Evolutionary conservation across 2,329 filamentous ascomycete genomes (phyloP), one percentile per base, ranked within the genome.

Genomic region (Penicillium decumbens): DNA sequence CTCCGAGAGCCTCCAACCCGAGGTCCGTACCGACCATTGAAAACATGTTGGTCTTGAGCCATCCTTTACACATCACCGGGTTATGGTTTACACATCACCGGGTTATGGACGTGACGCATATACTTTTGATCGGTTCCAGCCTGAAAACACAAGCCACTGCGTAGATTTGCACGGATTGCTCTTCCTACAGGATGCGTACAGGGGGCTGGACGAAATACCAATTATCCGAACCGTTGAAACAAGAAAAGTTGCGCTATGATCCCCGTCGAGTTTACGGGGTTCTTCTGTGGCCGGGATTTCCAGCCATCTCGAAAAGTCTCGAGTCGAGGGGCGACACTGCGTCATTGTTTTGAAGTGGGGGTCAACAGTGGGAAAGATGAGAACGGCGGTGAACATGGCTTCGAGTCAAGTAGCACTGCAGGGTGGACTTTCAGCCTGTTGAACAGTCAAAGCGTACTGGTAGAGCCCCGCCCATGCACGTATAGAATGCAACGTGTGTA

Each of bases 11-110:
- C 46, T 43, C 45, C 39, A 38, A 49, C 51, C 38, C n/a, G 25
- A 30, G 38, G 39, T 29, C 28, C 35, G 49, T 51, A 44, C 44
- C 30, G 28, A 29, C 28, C 28, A 13, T 13, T 10, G 2, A 3
- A 9, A 20, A 18, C 20, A 23, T 23, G 24, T 47, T n/a, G 38
- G 18, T 45, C 18, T 45, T 23, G 29, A 49, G 45, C 51, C 58
- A 60, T 56, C 43, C 24, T 33, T 37, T 48, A 44, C 29, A 35
- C 35, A 59, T 59, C 56, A 60, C 54, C 54, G 56, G 58, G 54
- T 46, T 47, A 12, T 12, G 6, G 30, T 33, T 37, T 48, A 44
- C 29, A 35, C 35, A 59, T 59, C 56, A 60, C 54, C 54, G 56
- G 58, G 54, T 46, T 47, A 12, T 12, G 6, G 30, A 39, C 33